Conservation (phyloP, 257 asterid species). For the Fraxinus cuspidata region DNA sequence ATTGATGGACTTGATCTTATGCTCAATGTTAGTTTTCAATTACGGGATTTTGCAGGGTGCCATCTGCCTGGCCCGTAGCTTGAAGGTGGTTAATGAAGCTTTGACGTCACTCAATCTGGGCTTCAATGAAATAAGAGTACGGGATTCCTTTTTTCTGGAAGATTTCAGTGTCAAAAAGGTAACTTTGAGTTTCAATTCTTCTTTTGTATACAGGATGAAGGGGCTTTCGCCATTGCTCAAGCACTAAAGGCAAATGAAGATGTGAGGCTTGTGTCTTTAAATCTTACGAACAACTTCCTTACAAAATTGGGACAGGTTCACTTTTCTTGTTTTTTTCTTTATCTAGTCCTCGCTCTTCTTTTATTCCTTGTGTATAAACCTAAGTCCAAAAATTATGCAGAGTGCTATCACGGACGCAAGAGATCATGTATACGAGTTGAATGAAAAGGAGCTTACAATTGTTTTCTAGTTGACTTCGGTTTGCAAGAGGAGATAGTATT, state of each 20-base stretch:
- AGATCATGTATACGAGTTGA: conserved; percentile 95
- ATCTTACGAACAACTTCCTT: conserved; percentile 84
- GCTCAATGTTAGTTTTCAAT: conserved; percentile 4
- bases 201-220: conserved; percentile 67
- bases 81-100: conserved; percentile 87
- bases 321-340: not conserved
- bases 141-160: conserved; percentile 18
- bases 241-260: conserved; percentile 94
- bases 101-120: conserved; percentile 85
- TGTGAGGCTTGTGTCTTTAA: conserved; percentile 72
- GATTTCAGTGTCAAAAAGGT: not conserved
- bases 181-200: conserved; percentile 12
- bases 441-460: conserved; percentile 72
- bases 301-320: conserved; percentile 91
- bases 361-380: not conserved
- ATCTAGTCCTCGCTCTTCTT: not conserved
- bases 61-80: conserved; percentile 82
- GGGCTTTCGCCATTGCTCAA: conserved; percentile 89
- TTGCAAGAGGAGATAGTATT: conserved; percentile 12
- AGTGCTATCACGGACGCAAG: conserved; percentile 89
- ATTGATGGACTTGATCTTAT: conserved; percentile 6
- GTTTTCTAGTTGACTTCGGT: conserved; percentile 50
- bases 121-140: conserved; percentile 89
- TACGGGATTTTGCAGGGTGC: conserved; percentile 63
- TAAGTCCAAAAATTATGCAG: conserved; percentile 51